Evolutionary conservation across 129 eudicot species (phyloP), one percentile per base, ranked within the genome.

Genomic region (Kitagawia praeruptora): DNA sequence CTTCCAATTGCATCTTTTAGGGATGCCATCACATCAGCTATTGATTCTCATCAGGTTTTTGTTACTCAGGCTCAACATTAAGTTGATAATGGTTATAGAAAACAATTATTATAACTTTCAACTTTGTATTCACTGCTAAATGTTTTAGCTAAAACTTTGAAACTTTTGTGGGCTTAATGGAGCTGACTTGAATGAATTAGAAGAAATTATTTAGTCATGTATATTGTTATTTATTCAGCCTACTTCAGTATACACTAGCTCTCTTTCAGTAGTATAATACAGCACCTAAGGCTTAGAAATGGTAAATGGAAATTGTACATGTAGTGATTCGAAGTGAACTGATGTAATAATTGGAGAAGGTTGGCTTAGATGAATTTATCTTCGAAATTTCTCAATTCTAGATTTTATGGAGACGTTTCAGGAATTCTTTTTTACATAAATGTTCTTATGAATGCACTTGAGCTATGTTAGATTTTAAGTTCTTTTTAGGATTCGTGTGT

Each of bases 1-100:
- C 98, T 95, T 86, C 98, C 98, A 9, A 95, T 95, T 79, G 90
- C 96, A 78, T 86, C 93, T 56, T 95, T 86, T 80, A 87, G 74
- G 81, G 96, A 89, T 79, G 78, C 45, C 77, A 90, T 95, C 82
- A 86, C 91, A 69, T 90, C 96, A 14, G 83, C 90, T n/a, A 61
- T 92, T 63, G 91, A 85, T 80, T 85, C 92, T 83, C 80, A 95
- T 87, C 98, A 95, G 96, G 97, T 95, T 76, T 40, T 72, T 75
- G n/a, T 39, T 31, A 41, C 58, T 51, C 13, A n/a, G 37, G 47
- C 37, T 47, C 18, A 23, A 25, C 77, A 1, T 74, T 74, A 21
- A 40, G 18, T 46, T 74, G 40, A 27, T 46, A 46, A 46, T 46
- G 49, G 15, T 11, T 46, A 4, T 45, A 40, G 61, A 3, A 75